A percentile compares a stretch with the other conserved stretches of the same genome.
These are phyloP conservation scores for Astrocystis sublimbata DNA, from an alignment of 495 filamentous ascomycete genomes.

Conservation along the genomic window DNA sequence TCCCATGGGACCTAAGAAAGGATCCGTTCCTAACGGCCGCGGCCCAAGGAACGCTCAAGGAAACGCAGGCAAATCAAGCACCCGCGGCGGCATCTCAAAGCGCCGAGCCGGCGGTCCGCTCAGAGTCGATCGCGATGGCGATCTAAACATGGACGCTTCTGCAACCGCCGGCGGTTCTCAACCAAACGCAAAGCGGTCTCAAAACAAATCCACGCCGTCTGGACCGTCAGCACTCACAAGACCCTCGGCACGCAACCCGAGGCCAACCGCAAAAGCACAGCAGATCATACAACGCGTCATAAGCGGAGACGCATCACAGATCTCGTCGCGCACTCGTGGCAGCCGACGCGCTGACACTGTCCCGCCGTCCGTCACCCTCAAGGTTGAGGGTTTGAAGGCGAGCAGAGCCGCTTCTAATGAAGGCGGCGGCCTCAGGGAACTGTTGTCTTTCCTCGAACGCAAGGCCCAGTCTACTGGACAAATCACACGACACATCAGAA, in stretches of 20 bases:
- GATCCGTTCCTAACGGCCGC: conserved; percentile 25
- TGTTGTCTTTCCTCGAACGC: conserved; percentile 79
- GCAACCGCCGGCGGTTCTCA: conserved; percentile 37
- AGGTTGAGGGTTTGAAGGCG: conserved; percentile 68
- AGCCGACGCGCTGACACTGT: conserved; percentile 18
- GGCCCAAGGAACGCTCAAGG: conserved; percentile 33
- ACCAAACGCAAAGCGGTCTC: conserved; percentile 26
- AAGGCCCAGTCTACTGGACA: conserved; percentile 63
- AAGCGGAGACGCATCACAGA: conserved; percentile 24
- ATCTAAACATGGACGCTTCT: conserved; percentile 72
- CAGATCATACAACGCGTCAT: conserved; percentile 39
- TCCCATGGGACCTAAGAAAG: conserved; percentile 33
- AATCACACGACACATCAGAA: conserved; percentile 58
- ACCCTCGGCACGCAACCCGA: conserved; percentile 33
- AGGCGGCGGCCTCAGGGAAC: conserved; percentile 69
- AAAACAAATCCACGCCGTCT: conserved; percentile 22
- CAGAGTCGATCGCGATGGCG: conserved; percentile 75
- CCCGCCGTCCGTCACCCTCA: conserved; percentile 43
- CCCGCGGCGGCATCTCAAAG: conserved; percentile 73
- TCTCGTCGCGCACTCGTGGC: conserved; percentile 17
- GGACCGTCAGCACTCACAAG: conserved; percentile 24
- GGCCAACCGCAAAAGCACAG: conserved; percentile 33
- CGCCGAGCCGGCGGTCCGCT: conserved; percentile 46
- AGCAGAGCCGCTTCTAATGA: conserved; percentile 71
- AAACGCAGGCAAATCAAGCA: conserved; percentile 17